Evolutionary conservation across 768 basidiomycete genomes (phyloP).

Genomic region (Russula abietina): DNA sequence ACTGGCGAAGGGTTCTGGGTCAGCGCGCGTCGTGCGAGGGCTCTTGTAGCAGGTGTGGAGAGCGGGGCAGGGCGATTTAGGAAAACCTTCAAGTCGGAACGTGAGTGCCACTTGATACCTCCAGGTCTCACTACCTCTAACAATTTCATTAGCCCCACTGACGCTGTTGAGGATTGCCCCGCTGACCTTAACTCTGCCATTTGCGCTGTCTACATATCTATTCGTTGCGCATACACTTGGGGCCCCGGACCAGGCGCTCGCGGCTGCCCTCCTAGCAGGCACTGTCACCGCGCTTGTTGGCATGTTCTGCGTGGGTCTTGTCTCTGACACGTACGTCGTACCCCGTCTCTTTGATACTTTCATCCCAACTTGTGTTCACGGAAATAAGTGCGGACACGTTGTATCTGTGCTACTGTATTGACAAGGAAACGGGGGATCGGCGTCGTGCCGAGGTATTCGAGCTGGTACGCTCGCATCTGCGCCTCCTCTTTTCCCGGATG

Average conservation of each 20-base stretch:
- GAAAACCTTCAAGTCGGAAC: too few relatives aligned
- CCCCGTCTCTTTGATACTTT: background rate
- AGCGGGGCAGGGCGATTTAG: too few relatives aligned
- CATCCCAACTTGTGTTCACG: background rate
- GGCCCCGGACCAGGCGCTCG: conserved; percentile 66
- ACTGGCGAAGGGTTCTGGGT: too few relatives aligned
- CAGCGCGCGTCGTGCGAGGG: too few relatives aligned
- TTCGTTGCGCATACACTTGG: conserved; percentile 79
- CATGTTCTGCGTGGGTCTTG: conserved; percentile 73
- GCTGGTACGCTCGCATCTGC: conserved; percentile 39
- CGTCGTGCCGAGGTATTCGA: conserved; percentile 50
- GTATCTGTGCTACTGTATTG: conserved; percentile 64
- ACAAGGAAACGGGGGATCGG: conserved; percentile 46
- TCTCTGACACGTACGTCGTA: conserved; percentile 61
- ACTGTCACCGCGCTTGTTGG: conserved; percentile 77
- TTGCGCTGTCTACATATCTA: conserved; percentile 76
- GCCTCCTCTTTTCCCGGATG: background rate
- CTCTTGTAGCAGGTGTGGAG: too few relatives aligned
- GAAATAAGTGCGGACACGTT: conserved; percentile 50
- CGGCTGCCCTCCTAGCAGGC: conserved; percentile 70
- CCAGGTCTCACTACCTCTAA: too few relatives aligned
- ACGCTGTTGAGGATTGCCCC: conserved; percentile 73
- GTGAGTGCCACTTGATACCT: too few relatives aligned
- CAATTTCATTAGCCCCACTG: conserved; percentile 47
- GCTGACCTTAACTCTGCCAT: conserved; percentile 73